A percentile compares a stretch with the other conserved stretches of the same genome.
These are phyloP conservation scores for Arxiozyma slooffiae DNA, from an alignment of 1,139 yeast genomes.

Conservation along the genomic window DNA sequence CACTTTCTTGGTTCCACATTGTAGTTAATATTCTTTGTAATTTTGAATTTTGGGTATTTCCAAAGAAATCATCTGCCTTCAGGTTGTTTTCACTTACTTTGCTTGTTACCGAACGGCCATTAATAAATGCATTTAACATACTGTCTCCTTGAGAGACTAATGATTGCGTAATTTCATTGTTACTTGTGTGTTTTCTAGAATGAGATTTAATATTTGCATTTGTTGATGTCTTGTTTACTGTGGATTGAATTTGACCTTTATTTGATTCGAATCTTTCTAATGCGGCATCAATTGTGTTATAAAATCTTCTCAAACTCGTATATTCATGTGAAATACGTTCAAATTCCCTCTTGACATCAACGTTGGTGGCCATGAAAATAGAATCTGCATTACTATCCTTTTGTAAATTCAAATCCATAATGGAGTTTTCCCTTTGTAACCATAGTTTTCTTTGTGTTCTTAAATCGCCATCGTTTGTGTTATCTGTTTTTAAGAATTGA, in stretches of 20 bases:
- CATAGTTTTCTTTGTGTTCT: slow-evolving; percentile 76
- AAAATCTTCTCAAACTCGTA: slow-evolving; percentile 55
- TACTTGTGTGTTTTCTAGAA: neutral
- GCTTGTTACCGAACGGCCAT: slow-evolving; percentile 4
- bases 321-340: slow-evolving; percentile 70
- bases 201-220: slow-evolving; percentile 3
- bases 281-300: slow-evolving; percentile 60
- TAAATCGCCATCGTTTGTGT: slow-evolving; percentile 42
- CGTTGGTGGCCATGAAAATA: slow-evolving; percentile 41
- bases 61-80: slow-evolving; percentile 18
- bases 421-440: slow-evolving; percentile 70
- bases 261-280: slow-evolving; percentile 35
- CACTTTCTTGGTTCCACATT: slow-evolving; percentile 27
- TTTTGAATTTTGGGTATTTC: slow-evolving; percentile 17
- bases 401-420: slow-evolving; percentile 44
- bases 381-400: slow-evolving; percentile 17
- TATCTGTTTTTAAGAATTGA: slow-evolving; percentile 31
- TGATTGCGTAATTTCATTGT: slow-evolving; percentile 2
- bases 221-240: neutral
- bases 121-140: neutral
- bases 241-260: neutral
- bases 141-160: slow-evolving; percentile 2
- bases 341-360: slow-evolving; percentile 63
- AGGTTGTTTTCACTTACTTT: slow-evolving; percentile 3
- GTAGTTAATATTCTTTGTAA: slow-evolving; percentile 20